Conservation (phyloP, 179 eudicot genomes). For the Amaranthus tricolor region DNA sequence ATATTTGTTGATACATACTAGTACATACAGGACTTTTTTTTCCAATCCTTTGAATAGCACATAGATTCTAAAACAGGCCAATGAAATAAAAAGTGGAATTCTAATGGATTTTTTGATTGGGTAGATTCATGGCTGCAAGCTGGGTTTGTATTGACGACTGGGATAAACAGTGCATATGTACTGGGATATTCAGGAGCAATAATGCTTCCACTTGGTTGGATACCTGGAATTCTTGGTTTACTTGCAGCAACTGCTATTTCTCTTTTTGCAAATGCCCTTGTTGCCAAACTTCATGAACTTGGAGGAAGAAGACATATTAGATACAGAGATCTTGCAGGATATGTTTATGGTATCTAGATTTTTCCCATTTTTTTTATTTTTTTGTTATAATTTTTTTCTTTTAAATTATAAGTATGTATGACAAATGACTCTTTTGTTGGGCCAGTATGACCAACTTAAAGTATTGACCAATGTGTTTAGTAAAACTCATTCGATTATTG, state of each 20-base stretch:
- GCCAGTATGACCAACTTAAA: no score
- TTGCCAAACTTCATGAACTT: conserved; percentile 81
- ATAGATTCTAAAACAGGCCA: no score
- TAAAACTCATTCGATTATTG: no score
- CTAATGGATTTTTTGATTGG: conserved; percentile 9
- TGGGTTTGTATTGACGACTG: conserved; percentile 82
- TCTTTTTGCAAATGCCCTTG: conserved; percentile 69
- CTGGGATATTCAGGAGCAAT: conserved; percentile 81
- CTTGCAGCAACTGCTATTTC: conserved; percentile 65
- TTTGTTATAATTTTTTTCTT: no score
- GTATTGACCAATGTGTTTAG: no score
- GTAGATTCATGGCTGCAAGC: conserved; percentile 96
- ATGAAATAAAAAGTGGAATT: not conserved
- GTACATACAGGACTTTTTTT: no score
- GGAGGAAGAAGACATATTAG: conserved; percentile 89
- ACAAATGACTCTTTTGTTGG: not conserved
- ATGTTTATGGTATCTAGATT: conserved; percentile 59
- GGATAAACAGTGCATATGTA: conserved; percentile 86
- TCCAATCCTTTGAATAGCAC: no score
- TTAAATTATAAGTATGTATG: not conserved
- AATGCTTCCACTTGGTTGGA: conserved; percentile 96
- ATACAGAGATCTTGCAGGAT: conserved; percentile 94
- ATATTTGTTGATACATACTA: no score
- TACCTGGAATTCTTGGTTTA: conserved; percentile 67
- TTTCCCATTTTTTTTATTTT: no score